Conservation (phyloP, 164 flowering plant species). For the Houttuynia cordata region DNA sequence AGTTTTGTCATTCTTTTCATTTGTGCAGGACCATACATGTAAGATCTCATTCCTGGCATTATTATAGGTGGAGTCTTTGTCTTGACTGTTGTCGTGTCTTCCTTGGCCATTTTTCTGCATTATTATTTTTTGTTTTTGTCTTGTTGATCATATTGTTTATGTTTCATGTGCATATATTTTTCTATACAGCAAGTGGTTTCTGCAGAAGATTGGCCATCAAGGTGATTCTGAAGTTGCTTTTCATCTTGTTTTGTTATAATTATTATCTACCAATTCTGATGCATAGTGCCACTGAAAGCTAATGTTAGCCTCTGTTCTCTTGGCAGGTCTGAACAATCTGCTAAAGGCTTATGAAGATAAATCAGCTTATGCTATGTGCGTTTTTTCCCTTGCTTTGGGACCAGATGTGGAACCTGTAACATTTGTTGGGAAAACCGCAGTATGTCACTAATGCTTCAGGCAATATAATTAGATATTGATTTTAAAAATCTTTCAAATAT, state of each 20-base stretch:
- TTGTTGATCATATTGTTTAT: neutral
- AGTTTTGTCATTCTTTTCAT: neutral
- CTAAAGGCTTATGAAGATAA: constrained; percentile 92
- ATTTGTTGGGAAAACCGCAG: constrained; percentile 76
- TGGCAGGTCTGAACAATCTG: constrained; percentile 76
- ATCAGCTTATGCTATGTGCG: constrained; percentile 86
- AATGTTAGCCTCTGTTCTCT: neutral
- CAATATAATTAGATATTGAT: too few species aligned
- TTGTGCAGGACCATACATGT: constrained; percentile 93
- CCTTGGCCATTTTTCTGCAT: neutral
- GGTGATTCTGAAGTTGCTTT: constrained; percentile 26
- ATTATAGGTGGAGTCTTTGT: neutral
- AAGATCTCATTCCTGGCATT: constrained; percentile 26
- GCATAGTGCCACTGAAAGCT: neutral
- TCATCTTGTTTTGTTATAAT: neutral
- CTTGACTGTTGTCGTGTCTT: neutral
- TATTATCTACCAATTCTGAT: neutral
- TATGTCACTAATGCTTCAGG: constrained; percentile 9
- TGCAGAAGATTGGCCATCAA: constrained; percentile 91
- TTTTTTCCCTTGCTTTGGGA: constrained; percentile 85
- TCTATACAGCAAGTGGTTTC: constrained; percentile 87
- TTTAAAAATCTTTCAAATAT: neutral
- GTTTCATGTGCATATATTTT: constrained; percentile 5
- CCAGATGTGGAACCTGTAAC: constrained; percentile 72
- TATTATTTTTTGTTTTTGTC: neutral